These are phyloP conservation scores for Iris pallida DNA, from an alignment of 116 monocot species.

Conservation along the genomic window DNA sequence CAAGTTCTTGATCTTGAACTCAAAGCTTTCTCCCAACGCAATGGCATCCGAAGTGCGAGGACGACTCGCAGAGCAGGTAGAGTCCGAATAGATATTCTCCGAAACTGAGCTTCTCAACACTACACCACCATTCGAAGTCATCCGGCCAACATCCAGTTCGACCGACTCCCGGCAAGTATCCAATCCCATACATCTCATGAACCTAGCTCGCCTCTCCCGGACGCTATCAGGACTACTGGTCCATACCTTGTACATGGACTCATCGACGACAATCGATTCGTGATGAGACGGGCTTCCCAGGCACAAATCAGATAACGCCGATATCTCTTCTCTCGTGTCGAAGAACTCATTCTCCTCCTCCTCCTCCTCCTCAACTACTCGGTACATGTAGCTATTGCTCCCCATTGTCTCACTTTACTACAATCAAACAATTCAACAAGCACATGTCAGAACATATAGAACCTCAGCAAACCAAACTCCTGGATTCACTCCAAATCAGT, in stretches of 20 bases:
- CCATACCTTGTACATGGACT: conserved; percentile 19
- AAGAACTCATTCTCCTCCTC: conserved; percentile 26
- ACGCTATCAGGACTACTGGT: conserved; percentile 18
- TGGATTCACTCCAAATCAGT: conserved; percentile 9
- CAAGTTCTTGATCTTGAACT: conserved; percentile 21
- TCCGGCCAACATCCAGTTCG: conserved; percentile 6
- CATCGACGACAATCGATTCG: conserved; percentile 2
- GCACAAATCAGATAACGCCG: conserved; percentile 14
- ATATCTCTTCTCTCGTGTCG: conserved; percentile 29
- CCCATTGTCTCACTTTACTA: conserved; percentile 16
- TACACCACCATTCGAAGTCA: conserved; percentile 12
- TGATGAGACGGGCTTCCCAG: conserved; percentile 6
- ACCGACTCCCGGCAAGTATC: conserved; percentile 4
- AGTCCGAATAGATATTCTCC: conserved; percentile 14
- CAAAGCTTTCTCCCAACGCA: conserved; percentile 16
- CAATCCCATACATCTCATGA: conserved; percentile 30
- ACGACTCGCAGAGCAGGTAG: conserved; percentile 10
- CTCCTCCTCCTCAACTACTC: background rate
- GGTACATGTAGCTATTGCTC: conserved; percentile 4
- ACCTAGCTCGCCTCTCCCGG: conserved; percentile 30
- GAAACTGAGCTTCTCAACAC: conserved; percentile 9
- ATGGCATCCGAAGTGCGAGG: conserved; percentile 17
- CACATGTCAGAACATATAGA: background rate
- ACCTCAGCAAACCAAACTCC: background rate
- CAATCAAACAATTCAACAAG: conserved; percentile 1